A percentile compares a stretch with the other conserved stretches of the same genome.
Evolutionary conservation across 2,329 filamentous ascomycete genomes (phyloP).

Genomic region (Neophaeococcomyces aloes): DNA sequence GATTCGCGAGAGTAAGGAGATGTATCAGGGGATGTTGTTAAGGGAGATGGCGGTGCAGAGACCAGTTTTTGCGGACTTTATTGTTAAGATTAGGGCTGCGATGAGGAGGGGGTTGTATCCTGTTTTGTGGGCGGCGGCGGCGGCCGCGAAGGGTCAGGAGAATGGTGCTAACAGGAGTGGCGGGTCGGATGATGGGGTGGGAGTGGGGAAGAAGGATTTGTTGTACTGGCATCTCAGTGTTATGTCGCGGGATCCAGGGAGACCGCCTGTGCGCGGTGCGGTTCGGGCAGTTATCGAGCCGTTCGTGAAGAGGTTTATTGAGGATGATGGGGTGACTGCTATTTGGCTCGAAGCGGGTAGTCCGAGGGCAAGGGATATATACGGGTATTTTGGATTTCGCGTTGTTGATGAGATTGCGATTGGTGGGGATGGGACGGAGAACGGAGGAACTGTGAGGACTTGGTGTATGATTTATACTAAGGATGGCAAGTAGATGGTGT

Average conservation of each 20-base stretch:
- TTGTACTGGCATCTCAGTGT: background rate
- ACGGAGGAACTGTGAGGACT: background rate
- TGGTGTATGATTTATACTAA: conserved; percentile 5
- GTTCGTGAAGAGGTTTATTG: conserved; percentile 12
- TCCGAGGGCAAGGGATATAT: conserved; percentile 14
- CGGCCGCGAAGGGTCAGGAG: too few species aligned
- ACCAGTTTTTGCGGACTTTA: background rate
- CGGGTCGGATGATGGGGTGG: too few species aligned
- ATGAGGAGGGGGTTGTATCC: background rate
- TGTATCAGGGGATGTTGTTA: background rate
- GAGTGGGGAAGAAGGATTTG: background rate
- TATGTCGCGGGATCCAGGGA: background rate
- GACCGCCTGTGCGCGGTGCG: conserved; percentile 11
- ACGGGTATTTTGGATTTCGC: conserved; percentile 15
- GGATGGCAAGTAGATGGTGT: too few species aligned
- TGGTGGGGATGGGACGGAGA: background rate
- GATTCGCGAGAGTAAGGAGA: too few species aligned
- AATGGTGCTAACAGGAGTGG: background rate
- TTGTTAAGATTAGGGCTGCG: background rate
- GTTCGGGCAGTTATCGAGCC: conserved; percentile 15
- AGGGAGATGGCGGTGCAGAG: background rate
- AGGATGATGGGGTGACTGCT: conserved; percentile 11
- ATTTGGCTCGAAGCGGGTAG: conserved; percentile 18
- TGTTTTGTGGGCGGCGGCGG: background rate
- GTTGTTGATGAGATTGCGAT: conserved; percentile 10